Evolutionary conservation across 2,329 filamentous ascomycete genomes (phyloP).

Genomic region (Passalora sequoiae): DNA sequence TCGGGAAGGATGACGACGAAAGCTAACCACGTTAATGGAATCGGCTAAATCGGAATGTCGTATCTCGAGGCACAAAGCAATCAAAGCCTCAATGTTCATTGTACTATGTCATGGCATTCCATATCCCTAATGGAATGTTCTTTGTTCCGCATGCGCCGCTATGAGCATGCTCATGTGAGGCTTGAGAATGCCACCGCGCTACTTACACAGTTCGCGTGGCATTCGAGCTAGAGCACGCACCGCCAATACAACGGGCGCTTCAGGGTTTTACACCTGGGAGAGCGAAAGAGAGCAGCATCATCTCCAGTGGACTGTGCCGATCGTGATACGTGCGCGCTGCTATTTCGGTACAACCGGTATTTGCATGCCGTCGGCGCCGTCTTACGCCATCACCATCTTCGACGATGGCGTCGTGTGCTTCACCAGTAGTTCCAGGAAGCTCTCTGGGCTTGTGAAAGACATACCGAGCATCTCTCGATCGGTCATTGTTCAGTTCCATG

Average conservation of each 20-base stretch:
- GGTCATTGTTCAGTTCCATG: too few relatives aligned
- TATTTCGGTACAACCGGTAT: too few relatives aligned
- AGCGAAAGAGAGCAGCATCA: neutral
- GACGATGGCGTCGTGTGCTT: too few relatives aligned
- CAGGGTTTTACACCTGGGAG: neutral
- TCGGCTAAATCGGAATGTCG: conserved; percentile 8
- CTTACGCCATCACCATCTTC: neutral
- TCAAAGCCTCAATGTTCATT: conserved; percentile 5
- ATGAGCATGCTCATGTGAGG: conserved; percentile 1
- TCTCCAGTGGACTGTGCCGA: conserved; percentile 4
- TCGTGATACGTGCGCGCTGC: conserved; percentile 6
- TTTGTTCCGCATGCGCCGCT: conserved; percentile 1
- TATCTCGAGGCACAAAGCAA: conserved; percentile 1
- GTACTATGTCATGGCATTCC: conserved; percentile 10
- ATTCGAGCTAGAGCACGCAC: neutral
- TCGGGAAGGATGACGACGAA: neutral
- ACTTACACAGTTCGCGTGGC: conserved; percentile 2
- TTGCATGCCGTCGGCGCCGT: too few relatives aligned
- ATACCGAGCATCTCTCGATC: too few relatives aligned
- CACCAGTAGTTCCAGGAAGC: too few relatives aligned
- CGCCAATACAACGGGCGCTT: neutral
- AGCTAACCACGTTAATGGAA: neutral
- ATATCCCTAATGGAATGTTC: neutral
- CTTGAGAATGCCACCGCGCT: neutral
- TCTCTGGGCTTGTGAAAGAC: too few relatives aligned